Evolutionary conservation across 2,329 filamentous ascomycete species (phyloP).

Genomic region (Penicillium sp.): DNA sequence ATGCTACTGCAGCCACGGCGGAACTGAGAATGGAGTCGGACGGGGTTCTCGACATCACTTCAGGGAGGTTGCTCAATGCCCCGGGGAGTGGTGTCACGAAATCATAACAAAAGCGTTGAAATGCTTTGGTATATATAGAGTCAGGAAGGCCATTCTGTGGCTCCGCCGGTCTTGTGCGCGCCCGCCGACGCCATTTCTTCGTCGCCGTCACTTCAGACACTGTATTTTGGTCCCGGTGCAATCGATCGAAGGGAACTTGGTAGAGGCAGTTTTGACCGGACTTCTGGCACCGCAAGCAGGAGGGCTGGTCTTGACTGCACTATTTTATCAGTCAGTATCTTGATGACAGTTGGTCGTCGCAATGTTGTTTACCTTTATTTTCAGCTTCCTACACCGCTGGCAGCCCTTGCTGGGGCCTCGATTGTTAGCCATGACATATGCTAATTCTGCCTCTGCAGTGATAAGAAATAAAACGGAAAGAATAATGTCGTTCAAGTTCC

Average conservation of each 20-base stretch:
- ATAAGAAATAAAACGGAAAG: too few relatives aligned
- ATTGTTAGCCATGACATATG: slow-evolving; percentile 1
- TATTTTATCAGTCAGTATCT: not conserved
- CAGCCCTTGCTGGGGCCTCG: slow-evolving; percentile 12
- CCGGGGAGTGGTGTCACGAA: slow-evolving; percentile 8
- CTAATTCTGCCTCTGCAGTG: too few relatives aligned
- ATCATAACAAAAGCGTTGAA: slow-evolving; percentile 11
- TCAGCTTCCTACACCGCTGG: slow-evolving; percentile 8
- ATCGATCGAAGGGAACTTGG: slow-evolving; percentile 6
- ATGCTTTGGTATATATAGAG: slow-evolving; percentile 8
- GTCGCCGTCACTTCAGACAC: slow-evolving; percentile 4
- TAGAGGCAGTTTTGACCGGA: slow-evolving; percentile 6
- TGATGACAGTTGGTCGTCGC: too few relatives aligned
- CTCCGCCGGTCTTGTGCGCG: not conserved
- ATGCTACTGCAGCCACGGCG: slow-evolving; percentile 8
- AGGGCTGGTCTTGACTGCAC: slow-evolving; percentile 8
- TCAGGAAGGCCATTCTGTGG: not conserved
- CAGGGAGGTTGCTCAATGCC: slow-evolving; percentile 3
- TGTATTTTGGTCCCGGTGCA: slow-evolving; percentile 11
- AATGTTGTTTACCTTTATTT: slow-evolving; percentile 7
- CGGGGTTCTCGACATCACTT: not conserved
- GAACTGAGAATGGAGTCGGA: slow-evolving; percentile 8
- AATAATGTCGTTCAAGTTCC: too few relatives aligned
- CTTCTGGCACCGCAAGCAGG: slow-evolving; percentile 7
- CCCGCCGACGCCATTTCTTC: slow-evolving; percentile 12